These are phyloP conservation scores for Musa acuminata DNA, from an alignment of 176 grass and related monocot species.

Conservation along the genomic window DNA sequence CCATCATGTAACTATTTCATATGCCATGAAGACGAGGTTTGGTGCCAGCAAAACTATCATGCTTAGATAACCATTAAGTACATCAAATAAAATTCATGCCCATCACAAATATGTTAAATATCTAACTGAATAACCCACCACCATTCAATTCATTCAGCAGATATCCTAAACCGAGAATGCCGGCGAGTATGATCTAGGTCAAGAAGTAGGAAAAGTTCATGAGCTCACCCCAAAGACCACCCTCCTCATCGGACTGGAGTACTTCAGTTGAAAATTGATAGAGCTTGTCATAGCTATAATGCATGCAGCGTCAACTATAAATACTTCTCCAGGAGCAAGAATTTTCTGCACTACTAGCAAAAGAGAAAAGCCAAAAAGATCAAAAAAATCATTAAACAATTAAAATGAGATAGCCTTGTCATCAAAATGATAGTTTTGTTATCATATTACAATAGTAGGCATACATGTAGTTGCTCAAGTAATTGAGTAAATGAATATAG, in stretches of 20 bases:
- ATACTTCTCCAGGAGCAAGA: slow-evolving; percentile 55
- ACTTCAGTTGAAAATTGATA: slow-evolving; percentile 76
- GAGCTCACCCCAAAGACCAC: slow-evolving; percentile 56
- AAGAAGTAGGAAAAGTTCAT: neutral
- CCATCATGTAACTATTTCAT: too few relatives aligned
- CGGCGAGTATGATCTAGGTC: neutral
- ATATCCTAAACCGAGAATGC: neutral
- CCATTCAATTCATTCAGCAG: neutral
- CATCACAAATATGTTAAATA: neutral
- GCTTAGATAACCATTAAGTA: neutral
- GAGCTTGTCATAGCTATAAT: slow-evolving; percentile 78
- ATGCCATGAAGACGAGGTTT: too few relatives aligned
- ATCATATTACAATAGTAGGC: too few relatives aligned
- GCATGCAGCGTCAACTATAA: slow-evolving; percentile 65
- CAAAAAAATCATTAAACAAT: slow-evolving; percentile 15
- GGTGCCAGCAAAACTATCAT: too few relatives aligned
- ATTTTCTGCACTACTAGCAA: slow-evolving; percentile 87
- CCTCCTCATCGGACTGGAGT: slow-evolving; percentile 51
- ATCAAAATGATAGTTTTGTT: neutral
- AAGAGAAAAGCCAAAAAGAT: neutral
- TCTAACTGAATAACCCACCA: too few relatives aligned
- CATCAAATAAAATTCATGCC: neutral
- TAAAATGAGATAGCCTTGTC: neutral
- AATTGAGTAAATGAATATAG: neutral
- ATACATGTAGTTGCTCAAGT: too few relatives aligned